A percentile compares a stretch with the other conserved stretches of the same genome.
Conservation (phyloP, 331 rosid genomes). For the Malus hybrid region DNA sequence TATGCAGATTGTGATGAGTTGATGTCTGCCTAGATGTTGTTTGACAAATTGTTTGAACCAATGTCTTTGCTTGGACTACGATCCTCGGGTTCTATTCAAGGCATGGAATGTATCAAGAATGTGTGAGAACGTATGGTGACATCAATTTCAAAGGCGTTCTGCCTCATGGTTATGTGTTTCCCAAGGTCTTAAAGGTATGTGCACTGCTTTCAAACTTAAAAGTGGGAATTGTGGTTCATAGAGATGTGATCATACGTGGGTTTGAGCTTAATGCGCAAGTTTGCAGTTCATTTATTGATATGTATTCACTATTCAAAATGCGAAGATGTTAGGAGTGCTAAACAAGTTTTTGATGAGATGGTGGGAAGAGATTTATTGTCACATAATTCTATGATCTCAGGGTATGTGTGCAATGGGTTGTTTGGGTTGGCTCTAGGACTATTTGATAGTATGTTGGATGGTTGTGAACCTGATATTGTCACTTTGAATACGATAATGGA, state of each 20-base stretch:
- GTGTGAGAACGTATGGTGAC: slow-evolving; percentile 20
- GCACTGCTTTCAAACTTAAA: slow-evolving; percentile 14
- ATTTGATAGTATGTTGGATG: slow-evolving; percentile 22
- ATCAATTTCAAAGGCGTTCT: slow-evolving; percentile 13
- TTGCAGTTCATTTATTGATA: slow-evolving; percentile 31
- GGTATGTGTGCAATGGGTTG: slow-evolving; percentile 32
- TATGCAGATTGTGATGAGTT: slow-evolving; percentile 38
- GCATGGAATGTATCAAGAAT: slow-evolving; percentile 14
- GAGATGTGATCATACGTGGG: slow-evolving; percentile 17
- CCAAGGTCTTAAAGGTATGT: slow-evolving; percentile 37
- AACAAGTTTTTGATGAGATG: slow-evolving; percentile 33
- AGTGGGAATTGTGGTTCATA: slow-evolving; percentile 28
- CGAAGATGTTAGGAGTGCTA: slow-evolving; percentile 18
- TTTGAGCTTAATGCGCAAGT: slow-evolving; percentile 16
- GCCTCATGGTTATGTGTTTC: slow-evolving; percentile 41
- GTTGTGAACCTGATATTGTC: slow-evolving; percentile 34
- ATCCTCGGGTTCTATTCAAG: slow-evolving; percentile 31
- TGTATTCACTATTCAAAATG: slow-evolving; percentile 29
- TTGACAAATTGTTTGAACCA: slow-evolving; percentile 27
- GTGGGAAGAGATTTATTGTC: slow-evolving; percentile 29
- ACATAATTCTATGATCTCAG: slow-evolving; percentile 42
- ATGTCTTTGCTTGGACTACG: slow-evolving; percentile 43
- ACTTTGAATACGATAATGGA: slow-evolving; percentile 40
- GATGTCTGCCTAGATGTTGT: slow-evolving; percentile 16
- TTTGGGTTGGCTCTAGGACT: slow-evolving; percentile 19